These are phyloP conservation scores for Cryptosporidium ubiquitum DNA, from an alignment of 169 alveolate species.

Conservation along the genomic window DNA sequence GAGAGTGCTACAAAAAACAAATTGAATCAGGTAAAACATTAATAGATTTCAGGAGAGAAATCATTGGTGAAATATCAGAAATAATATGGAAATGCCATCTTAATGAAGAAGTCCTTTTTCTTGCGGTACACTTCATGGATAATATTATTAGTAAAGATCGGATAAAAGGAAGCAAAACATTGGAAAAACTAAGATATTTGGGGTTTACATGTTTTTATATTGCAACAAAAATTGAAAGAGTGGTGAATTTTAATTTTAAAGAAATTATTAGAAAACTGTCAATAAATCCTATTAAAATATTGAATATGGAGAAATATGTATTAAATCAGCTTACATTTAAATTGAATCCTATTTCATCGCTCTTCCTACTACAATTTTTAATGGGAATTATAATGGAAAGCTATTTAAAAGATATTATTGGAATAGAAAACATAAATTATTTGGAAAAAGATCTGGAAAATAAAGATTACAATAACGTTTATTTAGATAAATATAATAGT, in stretches of 20 bases:
- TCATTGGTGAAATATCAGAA: slow-evolving; percentile 41
- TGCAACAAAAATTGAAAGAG: slow-evolving; percentile 56
- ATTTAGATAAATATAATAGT: neutral
- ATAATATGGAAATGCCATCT: slow-evolving; percentile 51
- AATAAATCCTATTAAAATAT: neutral
- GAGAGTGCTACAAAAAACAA: slow-evolving; percentile 20
- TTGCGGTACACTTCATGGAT: slow-evolving; percentile 40
- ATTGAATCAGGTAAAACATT: slow-evolving; percentile 6
- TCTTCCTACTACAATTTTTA: slow-evolving; percentile 9
- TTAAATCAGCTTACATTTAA: slow-evolving; percentile 52
- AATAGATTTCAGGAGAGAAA: slow-evolving; percentile 35
- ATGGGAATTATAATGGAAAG: slow-evolving; percentile 58
- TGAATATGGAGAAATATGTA: slow-evolving; percentile 28
- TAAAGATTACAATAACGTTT: neutral
- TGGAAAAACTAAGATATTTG: slow-evolving; percentile 30
- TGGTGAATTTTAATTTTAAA: slow-evolving; percentile 14
- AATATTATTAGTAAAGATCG: slow-evolving; percentile 25
- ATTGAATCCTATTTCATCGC: slow-evolving; percentile 51
- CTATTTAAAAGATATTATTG: slow-evolving; percentile 34
- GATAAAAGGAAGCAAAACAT: neutral
- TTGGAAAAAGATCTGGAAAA: neutral
- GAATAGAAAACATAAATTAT: neutral
- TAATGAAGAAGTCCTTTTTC: slow-evolving; percentile 48
- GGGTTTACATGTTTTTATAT: slow-evolving; percentile 52
- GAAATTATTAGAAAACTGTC: slow-evolving; percentile 15